Conservation (phyloP, 1,284 basidiomycete genomes). For the Boletus smithii region DNA sequence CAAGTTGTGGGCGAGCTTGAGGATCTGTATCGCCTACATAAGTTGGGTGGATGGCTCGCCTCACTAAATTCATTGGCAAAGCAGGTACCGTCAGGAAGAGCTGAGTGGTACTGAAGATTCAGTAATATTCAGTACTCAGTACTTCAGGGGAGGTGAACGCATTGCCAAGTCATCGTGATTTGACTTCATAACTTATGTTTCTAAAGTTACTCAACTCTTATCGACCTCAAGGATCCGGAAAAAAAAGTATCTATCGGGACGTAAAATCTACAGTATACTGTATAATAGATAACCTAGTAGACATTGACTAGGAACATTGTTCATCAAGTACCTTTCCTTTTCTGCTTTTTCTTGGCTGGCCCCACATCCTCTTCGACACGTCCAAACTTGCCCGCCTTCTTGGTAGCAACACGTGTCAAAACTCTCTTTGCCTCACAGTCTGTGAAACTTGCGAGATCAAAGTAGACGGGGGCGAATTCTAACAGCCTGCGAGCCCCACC, state of each 20-base stretch:
- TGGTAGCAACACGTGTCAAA: slow-evolving; percentile 48
- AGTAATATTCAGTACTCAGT: no score
- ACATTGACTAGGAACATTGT: background rate
- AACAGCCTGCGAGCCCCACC: slow-evolving; percentile 57
- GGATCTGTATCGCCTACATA: no score
- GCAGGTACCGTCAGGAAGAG: no score
- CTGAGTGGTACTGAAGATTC: no score
- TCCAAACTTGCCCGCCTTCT: slow-evolving; percentile 36
- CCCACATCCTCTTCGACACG: slow-evolving; percentile 25
- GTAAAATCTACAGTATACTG: background rate
- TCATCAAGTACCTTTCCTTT: slow-evolving; percentile 10
- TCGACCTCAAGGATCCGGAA: background rate
- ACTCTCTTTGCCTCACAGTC: slow-evolving; percentile 75
- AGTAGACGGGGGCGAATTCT: slow-evolving; percentile 81
- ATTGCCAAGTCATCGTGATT: no score
- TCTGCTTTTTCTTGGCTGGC: slow-evolving; percentile 32
- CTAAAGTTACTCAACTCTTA: no score
- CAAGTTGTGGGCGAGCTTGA: no score
- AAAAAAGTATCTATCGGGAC: background rate
- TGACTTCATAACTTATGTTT: no score
- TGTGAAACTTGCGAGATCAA: slow-evolving; percentile 63
- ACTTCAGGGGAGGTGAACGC: no score
- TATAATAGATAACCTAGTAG: background rate
- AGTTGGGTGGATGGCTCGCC: no score
- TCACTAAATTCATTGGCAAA: no score